These are phyloP conservation scores for Botryotinia convoluta DNA, from an alignment of 2,329 filamentous ascomycete genomes.

Conservation along the genomic window DNA sequence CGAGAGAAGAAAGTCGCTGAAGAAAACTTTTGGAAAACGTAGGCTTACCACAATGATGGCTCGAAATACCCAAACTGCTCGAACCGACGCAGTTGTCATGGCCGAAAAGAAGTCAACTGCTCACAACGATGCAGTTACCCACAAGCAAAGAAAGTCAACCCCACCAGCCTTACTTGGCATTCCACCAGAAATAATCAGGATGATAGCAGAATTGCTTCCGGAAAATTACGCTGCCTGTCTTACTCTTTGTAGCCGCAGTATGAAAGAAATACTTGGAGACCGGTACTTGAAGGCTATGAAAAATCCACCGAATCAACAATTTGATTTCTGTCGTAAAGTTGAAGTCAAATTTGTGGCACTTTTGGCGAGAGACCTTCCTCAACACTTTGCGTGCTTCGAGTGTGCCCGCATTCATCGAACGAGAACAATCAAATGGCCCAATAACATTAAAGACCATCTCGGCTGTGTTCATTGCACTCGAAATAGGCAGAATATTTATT, in stretches of 20 bases:
- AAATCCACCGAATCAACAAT: neutral
- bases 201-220: constrained; percentile 18
- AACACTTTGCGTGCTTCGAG: constrained; percentile 7
- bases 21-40: neutral
- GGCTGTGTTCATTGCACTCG: neutral
- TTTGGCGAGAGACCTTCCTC: constrained; percentile 18
- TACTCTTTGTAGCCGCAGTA: neutral
- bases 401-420: neutral
- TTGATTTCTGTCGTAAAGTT: neutral
- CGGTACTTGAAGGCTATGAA: neutral
- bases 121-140: neutral
- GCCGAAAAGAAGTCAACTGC: neutral
- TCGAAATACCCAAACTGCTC: neutral
- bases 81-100: neutral
- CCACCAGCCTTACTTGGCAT: constrained; percentile 5
- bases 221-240: neutral
- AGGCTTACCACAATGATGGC: neutral
- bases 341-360: neutral
- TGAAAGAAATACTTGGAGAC: neutral
- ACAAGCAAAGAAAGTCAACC: neutral
- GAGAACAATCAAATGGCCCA: neutral
- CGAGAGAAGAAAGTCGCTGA: neutral
- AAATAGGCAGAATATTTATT: neutral
- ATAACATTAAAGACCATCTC: neutral
- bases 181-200: constrained; percentile 17